Evolutionary conservation across 2,329 filamentous ascomycete genomes (phyloP).

Genomic region (Alternaria sp.): DNA sequence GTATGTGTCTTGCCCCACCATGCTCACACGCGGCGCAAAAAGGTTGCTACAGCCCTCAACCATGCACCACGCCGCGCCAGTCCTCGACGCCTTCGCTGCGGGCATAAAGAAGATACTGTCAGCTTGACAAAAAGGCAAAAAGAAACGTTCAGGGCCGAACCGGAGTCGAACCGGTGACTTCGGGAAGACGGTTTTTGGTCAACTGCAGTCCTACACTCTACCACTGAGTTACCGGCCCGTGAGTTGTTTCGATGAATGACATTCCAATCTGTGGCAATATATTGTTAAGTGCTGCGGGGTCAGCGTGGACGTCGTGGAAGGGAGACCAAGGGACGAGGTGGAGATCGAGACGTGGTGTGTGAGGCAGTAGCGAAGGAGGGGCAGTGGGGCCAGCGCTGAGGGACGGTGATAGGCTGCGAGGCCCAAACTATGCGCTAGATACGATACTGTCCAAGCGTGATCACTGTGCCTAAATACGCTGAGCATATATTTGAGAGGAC

Average conservation of each 20-base stretch:
- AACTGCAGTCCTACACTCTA: conserved; percentile 8
- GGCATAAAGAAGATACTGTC: neutral
- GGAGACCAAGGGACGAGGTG: neutral
- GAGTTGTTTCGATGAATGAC: neutral
- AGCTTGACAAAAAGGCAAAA: neutral
- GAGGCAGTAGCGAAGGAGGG: neutral
- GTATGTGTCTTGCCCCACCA: neutral
- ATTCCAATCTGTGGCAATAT: rapidly evolving
- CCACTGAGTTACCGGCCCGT: conserved; percentile 8
- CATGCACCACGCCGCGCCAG: neutral
- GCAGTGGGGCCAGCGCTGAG: neutral
- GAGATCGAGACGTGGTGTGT: neutral
- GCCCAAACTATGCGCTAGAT: neutral
- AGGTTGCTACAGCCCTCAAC: neutral
- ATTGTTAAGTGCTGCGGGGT: rapidly evolving
- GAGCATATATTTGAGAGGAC: neutral
- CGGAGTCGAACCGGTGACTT: conserved; percentile 6
- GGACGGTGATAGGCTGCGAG: neutral
- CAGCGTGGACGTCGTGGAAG: neutral
- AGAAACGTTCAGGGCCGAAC: neutral
- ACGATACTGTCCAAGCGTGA: neutral
- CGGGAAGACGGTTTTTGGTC: neutral
- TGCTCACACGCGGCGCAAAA: neutral
- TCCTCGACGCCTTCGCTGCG: neutral
- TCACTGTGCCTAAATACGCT: neutral